These are phyloP conservation scores for Aquanectria penicillioides DNA, from an alignment of 2,329 filamentous ascomycete species.

Conservation along the genomic window DNA sequence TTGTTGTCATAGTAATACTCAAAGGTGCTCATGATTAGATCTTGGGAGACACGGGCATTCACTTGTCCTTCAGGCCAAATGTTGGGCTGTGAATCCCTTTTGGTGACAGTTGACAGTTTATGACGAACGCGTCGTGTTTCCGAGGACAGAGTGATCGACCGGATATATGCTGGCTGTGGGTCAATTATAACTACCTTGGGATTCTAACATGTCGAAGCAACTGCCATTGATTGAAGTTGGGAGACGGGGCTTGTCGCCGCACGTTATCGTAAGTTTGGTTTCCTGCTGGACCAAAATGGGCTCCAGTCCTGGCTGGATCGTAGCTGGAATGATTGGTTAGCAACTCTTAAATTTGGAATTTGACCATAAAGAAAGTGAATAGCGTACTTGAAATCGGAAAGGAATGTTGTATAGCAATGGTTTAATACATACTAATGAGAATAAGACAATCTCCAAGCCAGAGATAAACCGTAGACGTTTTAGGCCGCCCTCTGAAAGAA, in stretches of 20 bases:
- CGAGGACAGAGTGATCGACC: no score
- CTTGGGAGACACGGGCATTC: no score
- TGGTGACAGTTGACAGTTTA: no score
- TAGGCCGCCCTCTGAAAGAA: neutral
- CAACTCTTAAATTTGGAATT: no score
- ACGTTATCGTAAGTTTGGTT: neutral
- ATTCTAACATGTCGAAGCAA: neutral
- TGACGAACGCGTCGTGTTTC: no score
- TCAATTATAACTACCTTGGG: constrained; percentile 11
- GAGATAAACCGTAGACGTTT: neutral
- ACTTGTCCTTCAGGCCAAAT: no score
- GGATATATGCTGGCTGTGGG: neutral
- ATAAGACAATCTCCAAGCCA: constrained; percentile 15
- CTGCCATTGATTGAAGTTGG: neutral
- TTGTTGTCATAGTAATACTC: neutral
- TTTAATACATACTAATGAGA: constrained; percentile 20
- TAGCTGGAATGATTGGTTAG: constrained; percentile 18
- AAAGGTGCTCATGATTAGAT: no score
- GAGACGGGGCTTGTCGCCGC: constrained; percentile 1
- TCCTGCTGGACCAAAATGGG: constrained; percentile 20
- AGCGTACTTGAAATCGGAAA: no score
- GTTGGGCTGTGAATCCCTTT: no score
- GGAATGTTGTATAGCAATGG: no score
- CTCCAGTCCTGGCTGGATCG: constrained; percentile 12
- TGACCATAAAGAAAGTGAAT: no score